Evolutionary conservation across 1,139 yeast species (phyloP).

Genomic region (Geotrichum histeridarum): DNA sequence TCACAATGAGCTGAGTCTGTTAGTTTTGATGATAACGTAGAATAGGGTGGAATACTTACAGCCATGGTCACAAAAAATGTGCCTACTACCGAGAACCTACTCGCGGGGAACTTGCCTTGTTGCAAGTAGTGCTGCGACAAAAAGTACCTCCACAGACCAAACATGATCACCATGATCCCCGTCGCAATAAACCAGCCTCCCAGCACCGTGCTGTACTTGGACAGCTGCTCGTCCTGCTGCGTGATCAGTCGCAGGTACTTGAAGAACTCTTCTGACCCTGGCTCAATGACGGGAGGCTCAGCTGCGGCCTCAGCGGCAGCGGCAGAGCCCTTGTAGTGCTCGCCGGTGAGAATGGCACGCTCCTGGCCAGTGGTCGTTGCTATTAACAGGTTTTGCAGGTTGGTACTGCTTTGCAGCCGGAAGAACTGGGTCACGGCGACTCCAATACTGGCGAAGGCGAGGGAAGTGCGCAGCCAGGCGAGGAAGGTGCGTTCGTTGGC

Average conservation of each 20-base stretch:
- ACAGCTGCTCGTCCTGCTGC: slow-evolving; percentile 19
- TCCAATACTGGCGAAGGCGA: slow-evolving; percentile 53
- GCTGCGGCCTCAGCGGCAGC: background rate
- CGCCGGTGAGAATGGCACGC: slow-evolving; percentile 9
- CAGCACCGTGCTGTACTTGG: slow-evolving; percentile 25
- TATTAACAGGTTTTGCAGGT: slow-evolving; percentile 13
- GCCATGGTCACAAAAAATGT: slow-evolving; percentile 39
- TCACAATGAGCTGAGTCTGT: slow-evolving; percentile 10
- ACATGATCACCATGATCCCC: slow-evolving; percentile 40
- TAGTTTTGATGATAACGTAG: background rate
- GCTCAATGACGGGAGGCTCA: slow-evolving; percentile 12
- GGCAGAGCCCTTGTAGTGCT: background rate
- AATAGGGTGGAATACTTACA: slow-evolving; percentile 27
- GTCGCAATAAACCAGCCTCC: slow-evolving; percentile 41
- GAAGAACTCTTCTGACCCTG: slow-evolving; percentile 9
- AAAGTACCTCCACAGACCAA: slow-evolving; percentile 46
- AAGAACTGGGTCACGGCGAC: slow-evolving; percentile 53
- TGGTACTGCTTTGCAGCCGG: slow-evolving; percentile 35
- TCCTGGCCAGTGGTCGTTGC: slow-evolving; percentile 9
- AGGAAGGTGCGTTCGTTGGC: slow-evolving; percentile 76
- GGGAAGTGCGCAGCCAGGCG: slow-evolving; percentile 68
- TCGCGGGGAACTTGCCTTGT: slow-evolving; percentile 48
- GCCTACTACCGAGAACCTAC: slow-evolving; percentile 38
- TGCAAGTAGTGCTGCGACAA: slow-evolving; percentile 45
- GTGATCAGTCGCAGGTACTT: background rate